Base-by-base conservation (phyloP, 768 basidiomycete genomes). In the Suillus americanus region DNA sequence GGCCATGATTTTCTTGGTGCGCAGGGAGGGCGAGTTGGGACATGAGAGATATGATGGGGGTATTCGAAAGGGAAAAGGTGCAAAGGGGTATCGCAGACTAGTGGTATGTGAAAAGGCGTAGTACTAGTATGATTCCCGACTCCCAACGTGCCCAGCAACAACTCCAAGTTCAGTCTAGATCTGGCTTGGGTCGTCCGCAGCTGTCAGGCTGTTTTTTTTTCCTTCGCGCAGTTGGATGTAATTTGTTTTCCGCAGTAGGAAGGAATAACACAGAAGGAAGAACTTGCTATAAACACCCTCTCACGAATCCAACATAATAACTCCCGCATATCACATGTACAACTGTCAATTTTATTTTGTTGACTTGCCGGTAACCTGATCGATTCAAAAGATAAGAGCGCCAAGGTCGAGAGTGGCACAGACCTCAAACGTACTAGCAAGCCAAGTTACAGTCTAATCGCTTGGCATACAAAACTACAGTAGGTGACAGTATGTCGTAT, bases 31-130 rank as follows among this genome's bases (percentile, higher is more conserved):
- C 48, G 18, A 66, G 62, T 37, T 74, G 71, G 25, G 74, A 68
- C 74, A 72, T 73, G 68, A 61, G 62, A 41, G 69, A 10, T 57
- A 40, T 18, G 56, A 55, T 50, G 43, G 71, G 73, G 74, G 35
- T 75, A 76, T 73, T 45, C 16, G 7, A 68, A 67, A 61, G 54
- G 53, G 13, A 43, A 50, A 48, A 30, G n/a, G 30, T 10, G 12
- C 30, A 28, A 51, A 62, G 62, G 62, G 62, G 62, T 62, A 62
- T 62, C 18, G 6, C 33, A 23, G 12, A 20, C 25, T 61, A 54
- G 59, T 60, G 41, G 55, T 46, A 41, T 48, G 63, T 62, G 61
- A 56, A 55, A 61, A 43, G n/a, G 38, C 20, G 43, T n/a, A n/a
- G 20, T 50, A 23, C 35, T 35, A 35, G 35, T 35, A 35, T 1